Evolutionary conservation across 306 rosid genomes (phyloP), one percentile per base, ranked within the genome.

Genomic region (Pachyrhizus erosus): DNA sequence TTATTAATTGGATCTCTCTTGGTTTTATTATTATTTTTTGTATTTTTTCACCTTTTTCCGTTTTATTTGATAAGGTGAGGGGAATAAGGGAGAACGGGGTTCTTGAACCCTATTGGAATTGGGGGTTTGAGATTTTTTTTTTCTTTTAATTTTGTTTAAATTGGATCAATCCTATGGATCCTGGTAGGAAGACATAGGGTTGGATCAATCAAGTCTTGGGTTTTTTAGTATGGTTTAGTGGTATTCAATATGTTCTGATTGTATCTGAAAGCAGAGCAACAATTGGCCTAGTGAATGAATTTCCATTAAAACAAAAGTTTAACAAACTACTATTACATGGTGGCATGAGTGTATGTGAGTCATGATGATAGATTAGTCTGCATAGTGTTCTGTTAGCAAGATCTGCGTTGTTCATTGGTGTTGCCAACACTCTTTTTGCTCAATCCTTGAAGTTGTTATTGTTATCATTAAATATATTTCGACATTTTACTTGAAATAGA

Each of bases 1-100:
- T 21, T 70, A 39, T 69, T 71, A n/a, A 65, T 83, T 9, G 79
- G 85, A 70, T 83, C 75, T 76, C 26, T 65, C 17, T 49, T 1
- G 54, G 39, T 29, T 54, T 70, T 80, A 7, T 8, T 31, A 15
- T 37, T 37, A 2, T 11, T 62, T 48, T 73, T 7, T 49, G 15
- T 48, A 3, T 78, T 10, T 42, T 46, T 66, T 17, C 40, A 5
- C n/a, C 11, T 2, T 17, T 81, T 34, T 34, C n/a, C 1, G 48
- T 76, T 67, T 72, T 26, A 21, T 27, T 55, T 67, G 31, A 67
- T 14, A 23, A 23, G 18, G 3, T 23, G 40, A 71, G 64, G 46
- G 76, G 24, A 77, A 77, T 66, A 73, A 4, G 33, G 70, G 73
- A 52, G 70, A 71, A 70, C 14, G 34, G 13, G 23, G 40, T 33